These are phyloP conservation scores for Leccinum disarticulatum DNA, from an alignment of 768 basidiomycete species.

Conservation along the genomic window DNA sequence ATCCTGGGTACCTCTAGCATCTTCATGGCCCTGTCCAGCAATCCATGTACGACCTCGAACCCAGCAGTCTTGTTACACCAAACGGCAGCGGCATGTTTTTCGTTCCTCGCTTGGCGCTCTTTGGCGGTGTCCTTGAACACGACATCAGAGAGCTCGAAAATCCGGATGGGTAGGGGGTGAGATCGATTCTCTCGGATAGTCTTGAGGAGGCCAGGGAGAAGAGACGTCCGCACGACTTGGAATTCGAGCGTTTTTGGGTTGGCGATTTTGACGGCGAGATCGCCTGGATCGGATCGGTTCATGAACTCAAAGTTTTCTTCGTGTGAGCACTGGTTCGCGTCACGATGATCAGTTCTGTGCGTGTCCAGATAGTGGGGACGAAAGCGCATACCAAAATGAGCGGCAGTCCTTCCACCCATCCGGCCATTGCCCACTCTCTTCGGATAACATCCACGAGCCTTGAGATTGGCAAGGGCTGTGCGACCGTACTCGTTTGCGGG, in stretches of 20 bases:
- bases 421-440: conserved; percentile 88
- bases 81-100: conserved; percentile 83
- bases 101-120: conserved; percentile 87
- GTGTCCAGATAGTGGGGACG: not conserved
- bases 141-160: conserved; percentile 94
- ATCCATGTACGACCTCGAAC: conserved; percentile 94
- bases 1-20: conserved; percentile 92
- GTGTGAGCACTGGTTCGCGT: conserved; percentile 77
- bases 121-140: conserved; percentile 78
- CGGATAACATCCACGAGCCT: conserved; percentile 88
- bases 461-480: conserved; percentile 87
- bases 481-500: conserved; percentile 92
- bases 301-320: conserved; percentile 97
- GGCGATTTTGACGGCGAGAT: conserved; percentile 83
- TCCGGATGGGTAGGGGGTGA: conserved; percentile 85
- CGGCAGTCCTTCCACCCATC: conserved; percentile 95
- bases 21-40: conserved; percentile 93
- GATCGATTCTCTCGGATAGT: conserved; percentile 96
- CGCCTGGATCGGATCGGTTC: conserved; percentile 81
- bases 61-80: conserved; percentile 98
- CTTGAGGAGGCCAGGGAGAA: conserved; percentile 94
- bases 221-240: conserved; percentile 95
- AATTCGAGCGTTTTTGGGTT: conserved; percentile 98
- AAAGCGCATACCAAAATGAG: conserved; percentile 71
- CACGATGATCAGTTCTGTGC: conserved; percentile 4